Conservation (phyloP, 495 filamentous ascomycete genomes). For the Lasiosphaeria ovina region DNA sequence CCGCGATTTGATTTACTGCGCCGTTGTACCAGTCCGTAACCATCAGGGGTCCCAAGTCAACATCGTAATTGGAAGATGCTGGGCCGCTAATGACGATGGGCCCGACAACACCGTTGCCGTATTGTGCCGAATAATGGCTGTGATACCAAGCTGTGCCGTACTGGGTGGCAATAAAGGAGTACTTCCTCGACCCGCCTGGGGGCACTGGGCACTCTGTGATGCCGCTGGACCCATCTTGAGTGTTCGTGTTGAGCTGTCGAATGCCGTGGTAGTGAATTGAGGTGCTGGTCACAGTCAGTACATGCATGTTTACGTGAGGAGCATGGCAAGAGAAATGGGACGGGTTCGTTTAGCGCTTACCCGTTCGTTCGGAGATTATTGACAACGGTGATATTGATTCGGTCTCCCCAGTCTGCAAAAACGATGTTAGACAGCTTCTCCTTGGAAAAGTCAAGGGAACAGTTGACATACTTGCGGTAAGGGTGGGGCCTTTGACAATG, state of each 20-base stretch:
- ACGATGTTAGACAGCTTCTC: constrained; percentile 12
- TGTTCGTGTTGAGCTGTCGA: constrained; percentile 37
- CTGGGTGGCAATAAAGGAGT: constrained; percentile 50
- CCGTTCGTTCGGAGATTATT: constrained; percentile 50
- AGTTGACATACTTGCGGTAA: constrained; percentile 37
- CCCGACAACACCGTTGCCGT: constrained; percentile 48
- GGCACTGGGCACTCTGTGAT: constrained; percentile 52
- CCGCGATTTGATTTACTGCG: constrained; percentile 22
- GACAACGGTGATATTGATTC: constrained; percentile 52
- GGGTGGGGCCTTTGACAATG: constrained; percentile 47
- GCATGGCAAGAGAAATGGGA: background rate
- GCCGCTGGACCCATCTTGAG: constrained; percentile 44
- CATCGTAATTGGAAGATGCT: constrained; percentile 49
- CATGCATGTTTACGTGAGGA: background rate
- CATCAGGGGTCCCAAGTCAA: constrained; percentile 44
- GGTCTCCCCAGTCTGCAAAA: constrained; percentile 55
- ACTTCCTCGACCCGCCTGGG: constrained; percentile 42
- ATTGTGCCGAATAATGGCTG: constrained; percentile 55
- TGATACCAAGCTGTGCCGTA: constrained; percentile 53
- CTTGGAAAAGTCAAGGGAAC: background rate
- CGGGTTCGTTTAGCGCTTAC: constrained; percentile 8
- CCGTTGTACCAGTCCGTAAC: constrained; percentile 46
- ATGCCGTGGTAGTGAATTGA: constrained; percentile 60
- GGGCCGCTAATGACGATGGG: constrained; percentile 59
- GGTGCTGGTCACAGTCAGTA: constrained; percentile 13